Base-by-base conservation (phyloP, 441 rosid genomes). In the Populus tomentosa region DNA sequence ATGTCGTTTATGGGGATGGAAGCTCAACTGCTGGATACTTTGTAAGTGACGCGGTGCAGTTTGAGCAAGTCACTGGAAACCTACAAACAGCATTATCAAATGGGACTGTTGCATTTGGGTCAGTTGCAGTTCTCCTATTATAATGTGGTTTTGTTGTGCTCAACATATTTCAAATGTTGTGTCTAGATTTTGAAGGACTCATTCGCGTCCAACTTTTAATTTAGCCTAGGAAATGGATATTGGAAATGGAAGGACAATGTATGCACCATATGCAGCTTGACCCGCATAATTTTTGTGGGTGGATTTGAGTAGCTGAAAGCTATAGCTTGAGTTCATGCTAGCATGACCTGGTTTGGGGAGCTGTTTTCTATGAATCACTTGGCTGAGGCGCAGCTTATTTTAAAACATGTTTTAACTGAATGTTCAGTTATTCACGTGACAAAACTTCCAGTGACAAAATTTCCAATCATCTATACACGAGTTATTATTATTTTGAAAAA, bases 51-150 rank as follows among this genome's bases (percentile, higher is more conserved):
- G 65, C 69, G 76, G 71, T 95, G 75, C 88, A 82, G 66, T 81
- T 94, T 73, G 78, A 84, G 66, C 84, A 73, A 68, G 90, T 83
- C 56, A 86, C 91, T 53, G 97, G 94, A 53, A 84, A 94, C 79
- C 86, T 67, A 78, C 86, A 86, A 82, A 89, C 97, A 26, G 76
- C 86, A 42, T 21, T 88, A 72, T 65, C 85, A 42, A 95, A 91
- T 71, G 92, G 93, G n/a, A 87, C 86, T 74, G 50, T 94, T 67
- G 33, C 84, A 79, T 95, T 95, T 73, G 99, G 97, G 98, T 94
- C 77, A 87, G 96, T 85, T 78, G 20, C 65, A 23, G 56, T 59
- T 35, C 40, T 75, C 9, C 8, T 30, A 59, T 10, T 16, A 9
- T 36, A 62, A 1, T 68, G 36, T 72, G 59, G 26, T 69, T 71